Conservation (phyloP, 768 basidiomycete species). For the Baorangia bicolor region DNA sequence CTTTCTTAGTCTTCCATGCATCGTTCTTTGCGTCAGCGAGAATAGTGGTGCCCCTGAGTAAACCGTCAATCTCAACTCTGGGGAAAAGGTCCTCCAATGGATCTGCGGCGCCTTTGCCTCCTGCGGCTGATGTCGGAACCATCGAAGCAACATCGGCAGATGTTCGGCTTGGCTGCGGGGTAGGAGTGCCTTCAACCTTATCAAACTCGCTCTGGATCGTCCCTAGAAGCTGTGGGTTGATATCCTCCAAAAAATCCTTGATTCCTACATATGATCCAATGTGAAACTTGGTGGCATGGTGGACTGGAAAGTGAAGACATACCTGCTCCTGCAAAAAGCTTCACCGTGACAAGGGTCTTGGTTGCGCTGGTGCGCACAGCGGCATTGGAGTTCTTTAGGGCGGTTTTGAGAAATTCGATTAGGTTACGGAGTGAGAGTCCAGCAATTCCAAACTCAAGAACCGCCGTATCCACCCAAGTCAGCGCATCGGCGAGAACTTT, state of each 20-base stretch:
- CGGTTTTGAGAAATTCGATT: slow-evolving; percentile 87
- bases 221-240: slow-evolving; percentile 88
- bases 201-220: slow-evolving; percentile 93
- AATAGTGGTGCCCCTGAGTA: slow-evolving; percentile 82
- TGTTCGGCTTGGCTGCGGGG: slow-evolving; percentile 76
- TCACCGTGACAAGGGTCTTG: slow-evolving; percentile 86
- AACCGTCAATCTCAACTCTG: slow-evolving; percentile 85
- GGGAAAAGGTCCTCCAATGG: slow-evolving; percentile 94
- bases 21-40: slow-evolving; percentile 86
- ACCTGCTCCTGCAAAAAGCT: slow-evolving; percentile 90
- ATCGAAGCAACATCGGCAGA: slow-evolving; percentile 72
- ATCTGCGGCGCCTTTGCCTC: slow-evolving; percentile 47
- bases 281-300: background rate
- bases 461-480: slow-evolving; percentile 80
- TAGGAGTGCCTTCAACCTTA: slow-evolving; percentile 74
- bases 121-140: slow-evolving; percentile 42
- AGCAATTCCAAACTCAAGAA: slow-evolving; percentile 88
- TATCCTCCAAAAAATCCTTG: slow-evolving; percentile 88
- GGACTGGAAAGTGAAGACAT: slow-evolving; percentile 21
- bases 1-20: slow-evolving; percentile 96
- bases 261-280: slow-evolving; percentile 57
- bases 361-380: slow-evolving; percentile 92
- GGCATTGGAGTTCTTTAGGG: slow-evolving; percentile 91
- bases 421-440: slow-evolving; percentile 80
- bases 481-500: slow-evolving; percentile 93